Conservation (phyloP, 768 basidiomycete genomes). For the Podaxis rugospora region DNA sequence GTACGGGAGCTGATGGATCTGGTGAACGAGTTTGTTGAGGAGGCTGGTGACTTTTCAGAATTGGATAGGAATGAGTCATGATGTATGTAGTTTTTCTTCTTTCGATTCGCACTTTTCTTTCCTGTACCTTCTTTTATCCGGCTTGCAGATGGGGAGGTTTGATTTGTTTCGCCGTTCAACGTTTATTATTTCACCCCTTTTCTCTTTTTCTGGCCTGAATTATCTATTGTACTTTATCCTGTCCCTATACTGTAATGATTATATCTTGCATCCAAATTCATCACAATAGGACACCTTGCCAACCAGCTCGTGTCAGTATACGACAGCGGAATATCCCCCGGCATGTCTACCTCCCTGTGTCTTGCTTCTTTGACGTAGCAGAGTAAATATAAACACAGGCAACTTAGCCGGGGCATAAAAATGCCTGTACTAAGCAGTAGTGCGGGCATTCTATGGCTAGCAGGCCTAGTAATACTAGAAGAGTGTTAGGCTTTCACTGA, state of each 20-base stretch:
- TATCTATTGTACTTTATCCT: background rate
- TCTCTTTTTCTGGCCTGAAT: background rate
- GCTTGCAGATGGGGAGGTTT: background rate
- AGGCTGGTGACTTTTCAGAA: slow-evolving; percentile 36
- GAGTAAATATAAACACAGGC: too few relatives aligned
- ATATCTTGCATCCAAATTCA: too few relatives aligned
- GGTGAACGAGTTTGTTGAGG: slow-evolving; percentile 63
- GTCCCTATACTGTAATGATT: background rate
- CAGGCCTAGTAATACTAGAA: too few relatives aligned
- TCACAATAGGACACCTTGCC: too few relatives aligned
- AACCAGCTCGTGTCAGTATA: too few relatives aligned
- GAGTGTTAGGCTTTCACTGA: too few relatives aligned
- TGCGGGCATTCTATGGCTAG: too few relatives aligned
- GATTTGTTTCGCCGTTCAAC: background rate
- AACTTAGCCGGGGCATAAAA: too few relatives aligned
- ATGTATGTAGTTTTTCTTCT: background rate
- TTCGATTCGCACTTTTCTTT: background rate
- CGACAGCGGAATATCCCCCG: too few relatives aligned
- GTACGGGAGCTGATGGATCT: slow-evolving; percentile 52
- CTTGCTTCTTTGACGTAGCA: too few relatives aligned
- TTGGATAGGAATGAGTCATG: background rate
- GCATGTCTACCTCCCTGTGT: too few relatives aligned
- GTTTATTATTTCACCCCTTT: background rate
- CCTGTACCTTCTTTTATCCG: background rate
- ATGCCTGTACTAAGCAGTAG: too few relatives aligned